Evolutionary conservation across 2,329 filamentous ascomycete species (phyloP).

Genomic region (Exophiala sp.): DNA sequence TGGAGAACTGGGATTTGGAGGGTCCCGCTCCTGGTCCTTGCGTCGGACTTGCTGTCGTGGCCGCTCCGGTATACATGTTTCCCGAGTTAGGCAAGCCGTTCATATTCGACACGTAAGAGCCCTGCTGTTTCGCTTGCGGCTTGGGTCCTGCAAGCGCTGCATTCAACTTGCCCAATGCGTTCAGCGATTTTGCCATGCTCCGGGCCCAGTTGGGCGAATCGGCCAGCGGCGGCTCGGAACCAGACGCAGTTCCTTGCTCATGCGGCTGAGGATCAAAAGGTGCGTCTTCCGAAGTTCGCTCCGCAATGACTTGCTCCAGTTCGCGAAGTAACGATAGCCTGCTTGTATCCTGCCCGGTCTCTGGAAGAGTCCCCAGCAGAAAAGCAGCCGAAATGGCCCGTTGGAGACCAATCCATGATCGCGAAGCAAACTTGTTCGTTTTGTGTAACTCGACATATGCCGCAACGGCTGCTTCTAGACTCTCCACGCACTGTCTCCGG

Average conservation of each 20-base stretch:
- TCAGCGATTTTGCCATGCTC: conserved; percentile 42
- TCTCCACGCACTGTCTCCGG: conserved; percentile 51
- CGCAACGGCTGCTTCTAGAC: conserved; percentile 52
- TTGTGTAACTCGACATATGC: conserved; percentile 53
- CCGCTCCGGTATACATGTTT: background rate
- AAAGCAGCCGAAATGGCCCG: conserved; percentile 45
- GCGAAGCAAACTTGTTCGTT: conserved; percentile 39
- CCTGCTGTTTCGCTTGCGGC: background rate
- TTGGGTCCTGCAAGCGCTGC: conserved; percentile 32
- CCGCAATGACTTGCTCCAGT: conserved; percentile 41
- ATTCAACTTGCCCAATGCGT: conserved; percentile 43
- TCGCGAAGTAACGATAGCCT: conserved; percentile 39
- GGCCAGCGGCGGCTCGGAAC: conserved; percentile 12
- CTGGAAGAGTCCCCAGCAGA: conserved; percentile 42
- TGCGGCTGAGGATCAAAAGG: conserved; percentile 21
- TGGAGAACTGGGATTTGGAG: conserved; percentile 14
- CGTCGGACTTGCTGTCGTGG: background rate
- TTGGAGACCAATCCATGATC: conserved; percentile 45
- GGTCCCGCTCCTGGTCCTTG: background rate
- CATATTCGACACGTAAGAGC: conserved; percentile 7
- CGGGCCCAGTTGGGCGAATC: conserved; percentile 41
- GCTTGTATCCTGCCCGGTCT: conserved; percentile 38
- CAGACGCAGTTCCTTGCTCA: conserved; percentile 17
- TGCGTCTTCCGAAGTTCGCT: conserved; percentile 34
- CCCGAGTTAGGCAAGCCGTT: background rate